Base-by-base conservation (phyloP, 352 stramenopile species). In the Phytophthora hybrid region DNA sequence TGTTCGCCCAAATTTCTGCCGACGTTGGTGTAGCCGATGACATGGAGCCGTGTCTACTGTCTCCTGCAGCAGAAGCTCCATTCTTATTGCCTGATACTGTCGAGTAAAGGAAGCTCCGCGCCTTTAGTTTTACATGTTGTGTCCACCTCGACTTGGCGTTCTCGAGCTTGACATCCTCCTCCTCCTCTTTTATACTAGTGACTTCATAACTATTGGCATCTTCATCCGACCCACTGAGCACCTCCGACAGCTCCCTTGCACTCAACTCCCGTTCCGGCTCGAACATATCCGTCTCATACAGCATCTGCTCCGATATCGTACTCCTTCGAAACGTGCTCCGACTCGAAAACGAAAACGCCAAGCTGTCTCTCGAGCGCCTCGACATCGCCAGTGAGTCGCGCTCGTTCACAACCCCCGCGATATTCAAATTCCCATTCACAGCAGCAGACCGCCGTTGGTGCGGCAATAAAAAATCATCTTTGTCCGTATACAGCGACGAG, bases 51-150 rank as follows among this genome's bases (percentile, higher is more conserved):
- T 60, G 65, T 31, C 58, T 44, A 29, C 53, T 23, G n/a, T 63
- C 59, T 31, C 66, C 29, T 59, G 51, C 29, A 55, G 51, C 14
- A 53, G 69, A 53, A 47, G 66, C n/a, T 41, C 58, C 71, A 63
- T 73, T 69, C 64, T 80, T 80, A 46, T 80, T 80, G 32, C 72
- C 78, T 18, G 78, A 70, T 29, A 89, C 83, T 3, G 82, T 90
- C 11, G 78, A 81, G 53, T 91, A 91, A 0, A 97, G 56, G 52
- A 97, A 97, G 62, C 87, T 94, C 7, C 82, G 66, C 21, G 90
- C 88, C 37, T 94, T 94, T 19, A 97, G 75, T 72, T 95, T 95
- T 5, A 97, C 89, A 61, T 97, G 90, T 54, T 95, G 88, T 16
- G 90, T 82, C 90, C 90, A 97, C 18, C 90, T 84, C 9, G 84